A percentile compares a stretch with the other conserved stretches of the same genome.
Evolutionary conservation across 2,329 filamentous ascomycete species (phyloP).

Genomic region (Coniochaeta prunicola): DNA sequence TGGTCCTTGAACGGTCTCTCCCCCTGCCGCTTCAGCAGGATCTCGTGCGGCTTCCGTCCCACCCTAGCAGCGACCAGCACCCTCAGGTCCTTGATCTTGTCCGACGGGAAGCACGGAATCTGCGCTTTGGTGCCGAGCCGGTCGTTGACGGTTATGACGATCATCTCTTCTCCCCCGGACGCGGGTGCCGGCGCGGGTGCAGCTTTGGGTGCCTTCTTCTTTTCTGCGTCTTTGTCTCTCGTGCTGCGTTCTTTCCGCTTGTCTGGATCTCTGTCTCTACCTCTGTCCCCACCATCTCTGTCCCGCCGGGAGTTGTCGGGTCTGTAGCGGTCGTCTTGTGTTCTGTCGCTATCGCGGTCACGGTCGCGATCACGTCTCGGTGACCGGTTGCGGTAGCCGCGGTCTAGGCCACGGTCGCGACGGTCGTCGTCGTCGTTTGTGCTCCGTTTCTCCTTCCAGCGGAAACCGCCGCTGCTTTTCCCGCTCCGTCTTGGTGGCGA

Average conservation of each 20-base stretch:
- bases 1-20: conserved; percentile 91
- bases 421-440: conserved; percentile 12
- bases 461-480: conserved; percentile 16
- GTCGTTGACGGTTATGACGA: conserved; percentile 90
- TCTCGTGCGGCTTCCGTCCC: conserved; percentile 83
- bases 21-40: conserved; percentile 84
- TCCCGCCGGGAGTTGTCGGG: conserved; percentile 23
- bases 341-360: conserved; percentile 39
- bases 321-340: conserved; percentile 47
- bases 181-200: conserved; percentile 13
- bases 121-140: conserved; percentile 92
- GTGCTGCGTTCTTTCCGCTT: conserved; percentile 27
- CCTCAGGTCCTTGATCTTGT: conserved; percentile 82
- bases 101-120: conserved; percentile 80
- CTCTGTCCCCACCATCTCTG: conserved; percentile 22
- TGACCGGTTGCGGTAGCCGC: conserved; percentile 20
- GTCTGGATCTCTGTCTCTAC: background rate
- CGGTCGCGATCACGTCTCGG: conserved; percentile 14
- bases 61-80: conserved; percentile 85
- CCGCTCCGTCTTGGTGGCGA: conserved; percentile 13
- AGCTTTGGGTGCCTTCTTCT: conserved; percentile 27
- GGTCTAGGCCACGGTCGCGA: conserved; percentile 12
- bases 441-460: conserved; percentile 20
- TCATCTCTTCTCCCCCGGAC: conserved; percentile 63
- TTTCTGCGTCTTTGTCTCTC: conserved; percentile 13